Evolutionary conservation across 352 stramenopile genomes (phyloP), one percentile per base, ranked within the genome.

Genomic region (Globisporangium sylvaticum): DNA sequence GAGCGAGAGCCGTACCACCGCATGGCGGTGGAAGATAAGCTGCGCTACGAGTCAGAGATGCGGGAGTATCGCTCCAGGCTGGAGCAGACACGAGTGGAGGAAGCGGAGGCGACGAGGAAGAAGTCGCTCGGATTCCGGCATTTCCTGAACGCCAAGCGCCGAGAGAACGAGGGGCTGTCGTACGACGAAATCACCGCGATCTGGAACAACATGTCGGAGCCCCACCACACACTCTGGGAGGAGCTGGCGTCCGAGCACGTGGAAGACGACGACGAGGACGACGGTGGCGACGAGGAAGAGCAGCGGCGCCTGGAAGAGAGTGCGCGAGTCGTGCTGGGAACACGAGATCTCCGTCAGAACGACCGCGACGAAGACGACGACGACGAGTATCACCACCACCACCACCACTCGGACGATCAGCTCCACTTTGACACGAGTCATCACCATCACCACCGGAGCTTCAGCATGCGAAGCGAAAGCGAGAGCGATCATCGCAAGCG

Each of bases 1-100:
- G 81, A 88, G 32, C 67, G 75, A 22, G 72, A 87, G 34, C 78
- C 71, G 37, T 90, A 84, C 73, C 76, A 82, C 39, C 71, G 66
- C 32, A 86, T 88, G 80, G 82, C 82, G 15, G 62, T 62, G 7
- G 73, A 81, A 37, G 80, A 87, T 62, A 87, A 84, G 60, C 68
- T 71, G 6, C 78, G 82, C 8, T 90, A 87, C 66, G 63, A 75
- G 15, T 55, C 59, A 4, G 75, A 90, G 63, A 64, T 81, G 65
- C 56, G 64, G 54, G 64, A 67, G 3, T 79, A 76, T 29, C 69
- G 65, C n/a, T 37, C 68, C 6, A 55, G 74, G 18, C 25, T 62
- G 22, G 57, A 69, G 15, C 34, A 68, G n/a, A 54, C n/a, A 20
- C 39, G 62, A 7, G 4, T 29, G 24, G 60, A 73, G 20, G 44